Conservation (phyloP, 2,329 filamentous ascomycete genomes). For the Stachybotrys chlorohalonatus region DNA sequence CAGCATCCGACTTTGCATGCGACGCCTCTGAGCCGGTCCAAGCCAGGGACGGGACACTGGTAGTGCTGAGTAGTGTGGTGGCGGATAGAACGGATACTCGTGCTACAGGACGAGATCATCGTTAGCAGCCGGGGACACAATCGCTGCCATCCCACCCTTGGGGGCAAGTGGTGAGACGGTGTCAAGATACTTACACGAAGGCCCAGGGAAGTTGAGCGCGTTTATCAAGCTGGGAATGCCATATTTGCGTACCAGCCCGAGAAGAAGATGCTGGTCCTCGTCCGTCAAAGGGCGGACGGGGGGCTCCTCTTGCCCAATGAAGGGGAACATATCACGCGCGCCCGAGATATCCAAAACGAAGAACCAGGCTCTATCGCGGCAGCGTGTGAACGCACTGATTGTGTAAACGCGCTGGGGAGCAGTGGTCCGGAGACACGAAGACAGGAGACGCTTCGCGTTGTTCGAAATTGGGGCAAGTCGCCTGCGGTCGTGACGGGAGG, state of each 20-base stretch:
- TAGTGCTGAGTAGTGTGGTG: conserved; percentile 29
- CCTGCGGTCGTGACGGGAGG: neutral
- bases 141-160: neutral
- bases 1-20: conserved; percentile 27
- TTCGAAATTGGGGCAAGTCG: neutral
- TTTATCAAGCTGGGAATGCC: conserved; percentile 27
- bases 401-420: too few relatives aligned
- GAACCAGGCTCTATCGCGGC: neutral
- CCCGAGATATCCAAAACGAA: neutral
- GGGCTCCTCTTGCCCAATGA: conserved; percentile 22
- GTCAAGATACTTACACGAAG: conserved; percentile 24
- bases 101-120: conserved; percentile 13
- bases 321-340: conserved; percentile 22
- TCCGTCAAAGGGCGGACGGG: conserved; percentile 25
- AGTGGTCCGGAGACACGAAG: too few relatives aligned
- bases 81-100: conserved; percentile 30
- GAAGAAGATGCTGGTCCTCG: conserved; percentile 27
- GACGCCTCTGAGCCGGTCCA: conserved; percentile 33
- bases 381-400: too few relatives aligned
- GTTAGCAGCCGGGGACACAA: neutral
- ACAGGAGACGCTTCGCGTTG: neutral
- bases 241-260: conserved; percentile 27
- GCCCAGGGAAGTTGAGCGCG: conserved; percentile 23
- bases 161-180: neutral
- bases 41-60: conserved; percentile 29